These are phyloP conservation scores for Apiospora rasikravindrae DNA, from an alignment of 2,329 filamentous ascomycete genomes.

Conservation along the genomic window DNA sequence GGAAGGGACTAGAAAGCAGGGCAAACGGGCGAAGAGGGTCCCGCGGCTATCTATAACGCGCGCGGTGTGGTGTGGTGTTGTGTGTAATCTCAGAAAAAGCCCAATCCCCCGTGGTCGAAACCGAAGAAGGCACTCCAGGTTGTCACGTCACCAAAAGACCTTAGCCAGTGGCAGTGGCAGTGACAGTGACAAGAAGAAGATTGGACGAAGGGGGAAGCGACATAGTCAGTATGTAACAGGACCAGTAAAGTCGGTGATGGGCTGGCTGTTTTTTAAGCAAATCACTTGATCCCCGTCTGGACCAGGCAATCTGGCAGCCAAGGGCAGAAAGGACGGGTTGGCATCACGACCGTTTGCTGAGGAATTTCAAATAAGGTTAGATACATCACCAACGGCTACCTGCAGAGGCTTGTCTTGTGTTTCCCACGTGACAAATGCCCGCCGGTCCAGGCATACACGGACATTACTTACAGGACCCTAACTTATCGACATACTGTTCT, in stretches of 20 bases:
- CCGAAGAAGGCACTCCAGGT: neutral
- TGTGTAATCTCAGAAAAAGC: neutral
- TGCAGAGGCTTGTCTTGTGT: slow-evolving; percentile 41
- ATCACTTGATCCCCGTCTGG: neutral
- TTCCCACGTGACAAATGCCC: slow-evolving; percentile 46
- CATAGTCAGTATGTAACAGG: slow-evolving; percentile 8
- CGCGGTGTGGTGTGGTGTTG: slow-evolving; percentile 23
- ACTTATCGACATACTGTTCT: neutral
- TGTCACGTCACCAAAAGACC: neutral
- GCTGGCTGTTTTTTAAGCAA: neutral
- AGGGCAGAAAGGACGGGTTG: slow-evolving; percentile 18
- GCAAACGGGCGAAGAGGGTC: slow-evolving; percentile 38
- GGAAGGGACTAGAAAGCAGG: slow-evolving; percentile 34
- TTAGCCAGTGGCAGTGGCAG: neutral
- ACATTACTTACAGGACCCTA: neutral
- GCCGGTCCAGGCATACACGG: slow-evolving; percentile 1
- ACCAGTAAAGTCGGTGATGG: neutral
- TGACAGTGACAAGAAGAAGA: neutral
- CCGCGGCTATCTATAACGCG: slow-evolving; percentile 35
- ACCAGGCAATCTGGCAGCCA: slow-evolving; percentile 10
- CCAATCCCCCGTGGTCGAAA: neutral
- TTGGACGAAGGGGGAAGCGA: slow-evolving; percentile 12
- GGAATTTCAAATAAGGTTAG: slow-evolving; percentile 44
- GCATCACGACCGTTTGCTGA: slow-evolving; percentile 40
- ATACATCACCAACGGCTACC: slow-evolving; percentile 42